These are phyloP conservation scores for Chaetomium fimeti DNA, from an alignment of 495 filamentous ascomycete genomes.

Conservation along the genomic window DNA sequence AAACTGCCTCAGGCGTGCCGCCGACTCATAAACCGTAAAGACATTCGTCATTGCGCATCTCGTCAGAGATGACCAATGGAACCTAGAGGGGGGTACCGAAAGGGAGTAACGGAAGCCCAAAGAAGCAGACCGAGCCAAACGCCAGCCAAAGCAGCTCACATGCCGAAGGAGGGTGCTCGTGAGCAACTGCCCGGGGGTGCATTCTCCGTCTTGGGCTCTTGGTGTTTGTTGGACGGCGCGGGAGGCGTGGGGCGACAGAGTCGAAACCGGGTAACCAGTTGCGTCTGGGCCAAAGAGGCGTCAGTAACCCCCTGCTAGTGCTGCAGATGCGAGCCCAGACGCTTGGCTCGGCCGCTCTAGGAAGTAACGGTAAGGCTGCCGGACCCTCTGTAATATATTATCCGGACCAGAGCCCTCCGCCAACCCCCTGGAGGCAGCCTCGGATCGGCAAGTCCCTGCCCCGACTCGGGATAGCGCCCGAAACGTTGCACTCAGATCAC, in stretches of 20 bases:
- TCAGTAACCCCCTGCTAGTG: constrained; percentile 7
- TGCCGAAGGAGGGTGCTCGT: background rate
- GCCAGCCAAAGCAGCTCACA: background rate
- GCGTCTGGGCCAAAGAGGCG: background rate
- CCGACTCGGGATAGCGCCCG: constrained; percentile 25
- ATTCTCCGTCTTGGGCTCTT: background rate
- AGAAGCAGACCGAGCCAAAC: no score
- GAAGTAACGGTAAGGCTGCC: constrained; percentile 30
- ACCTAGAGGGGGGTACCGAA: no score
- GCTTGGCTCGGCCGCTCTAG: constrained; percentile 31
- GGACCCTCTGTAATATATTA: constrained; percentile 6
- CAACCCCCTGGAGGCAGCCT: background rate
- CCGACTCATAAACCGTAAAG: no score
- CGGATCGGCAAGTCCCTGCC: constrained; percentile 9
- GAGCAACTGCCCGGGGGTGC: background rate
- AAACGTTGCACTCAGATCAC: constrained; percentile 23
- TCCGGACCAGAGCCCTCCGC: constrained; percentile 29
- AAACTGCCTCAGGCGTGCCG: no score
- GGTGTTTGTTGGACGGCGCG: background rate
- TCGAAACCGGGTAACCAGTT: background rate
- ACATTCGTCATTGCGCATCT: no score
- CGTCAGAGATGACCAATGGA: no score
- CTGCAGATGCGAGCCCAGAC: constrained; percentile 21
- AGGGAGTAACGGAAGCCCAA: no score
- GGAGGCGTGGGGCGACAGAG: background rate